Base-by-base conservation (phyloP, 1,284 basidiomycete genomes). In the Termitomyces sp. region DNA sequence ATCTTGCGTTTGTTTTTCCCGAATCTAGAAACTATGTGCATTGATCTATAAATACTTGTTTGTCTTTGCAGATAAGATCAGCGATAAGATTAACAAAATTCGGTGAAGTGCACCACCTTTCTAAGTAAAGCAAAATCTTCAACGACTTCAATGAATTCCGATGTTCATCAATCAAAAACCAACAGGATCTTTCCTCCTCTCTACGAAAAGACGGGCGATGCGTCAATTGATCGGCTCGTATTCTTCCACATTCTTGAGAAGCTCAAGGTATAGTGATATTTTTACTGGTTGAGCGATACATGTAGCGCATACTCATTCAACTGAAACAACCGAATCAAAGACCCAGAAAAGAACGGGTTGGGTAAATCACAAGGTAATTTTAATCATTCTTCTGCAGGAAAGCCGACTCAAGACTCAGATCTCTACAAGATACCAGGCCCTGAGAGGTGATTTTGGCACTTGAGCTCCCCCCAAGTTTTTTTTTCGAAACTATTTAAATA, bases 301-400 rank as follows among this genome's bases (percentile, higher is more conserved):
- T 44, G 5, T 21, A 4, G 12, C 4, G 17, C 39, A 30, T 38
- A 33, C 34, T 53, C 17, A 50, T 42, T 43, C 24, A 26, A 36
- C 12, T 48, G 13, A 21, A 8, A 52, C 36, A 17, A 47, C 31
- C 26, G 30, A 39, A 19, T 28, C 36, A 21, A 61, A 94, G 92
- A 92, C 90, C 0, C 92, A 96, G 67, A 95, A 94, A 69, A 79
- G 94, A n/a, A 95, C 93, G 0, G 94, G 94, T 58, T 97, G 94
- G 94, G 81, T 94, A 26, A 81, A 94, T 60, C 80, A 92, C 64
- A 81, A 88, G 44, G 92, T 91, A 65, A 66, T 78, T 43, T 49
- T 9, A 42, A 31, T 17, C 44, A 40, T 46, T 13, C 33, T 34
- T 24, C 19, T 6, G 39, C 34, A 17, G 33, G 17, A 31, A 33